Conservation (phyloP, 2,329 filamentous ascomycete species). For the Botrytis elliptica region DNA sequence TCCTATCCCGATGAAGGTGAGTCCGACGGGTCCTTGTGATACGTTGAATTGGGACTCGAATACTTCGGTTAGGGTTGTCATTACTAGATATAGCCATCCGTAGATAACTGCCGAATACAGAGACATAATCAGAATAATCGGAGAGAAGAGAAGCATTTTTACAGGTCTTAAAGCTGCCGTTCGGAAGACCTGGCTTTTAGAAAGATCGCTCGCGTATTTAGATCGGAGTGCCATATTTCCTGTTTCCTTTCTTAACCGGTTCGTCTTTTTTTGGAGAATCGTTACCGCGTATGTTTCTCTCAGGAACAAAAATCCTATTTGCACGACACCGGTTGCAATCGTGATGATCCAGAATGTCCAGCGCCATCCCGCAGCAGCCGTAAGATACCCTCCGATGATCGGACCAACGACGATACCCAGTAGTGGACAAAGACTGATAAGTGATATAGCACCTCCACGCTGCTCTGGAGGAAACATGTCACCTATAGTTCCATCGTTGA, state of each 20-base stretch:
- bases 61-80: conserved; percentile 42
- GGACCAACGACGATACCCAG: conserved; percentile 43
- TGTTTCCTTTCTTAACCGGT: conserved; percentile 48
- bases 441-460: conserved; percentile 56
- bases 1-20: conserved; percentile 42
- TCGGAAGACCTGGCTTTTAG: conserved; percentile 25
- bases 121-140: conserved; percentile 38
- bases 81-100: conserved; percentile 41
- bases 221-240: conserved; percentile 51
- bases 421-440: conserved; percentile 45
- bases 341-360: conserved; percentile 53
- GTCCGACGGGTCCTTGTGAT: conserved; percentile 38
- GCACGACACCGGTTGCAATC: conserved; percentile 41
- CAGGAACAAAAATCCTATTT: conserved; percentile 43
- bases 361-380: conserved; percentile 48
- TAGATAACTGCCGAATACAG: conserved; percentile 40
- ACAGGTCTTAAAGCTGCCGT: conserved; percentile 40
- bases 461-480: conserved; percentile 61
- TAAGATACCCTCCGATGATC: conserved; percentile 51
- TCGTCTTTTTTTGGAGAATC: conserved; percentile 46
- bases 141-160: conserved; percentile 40
- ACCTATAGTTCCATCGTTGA: conserved; percentile 60
- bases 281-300: conserved; percentile 51
- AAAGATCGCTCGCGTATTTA: background rate
- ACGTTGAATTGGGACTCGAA: conserved; percentile 41